Percentiles rank a stretch among this genome's conserved stretches.
These are phyloP conservation scores for Diddensiella transvaalensis DNA, from an alignment of 805 yeast genomes.

Conservation along the genomic window DNA sequence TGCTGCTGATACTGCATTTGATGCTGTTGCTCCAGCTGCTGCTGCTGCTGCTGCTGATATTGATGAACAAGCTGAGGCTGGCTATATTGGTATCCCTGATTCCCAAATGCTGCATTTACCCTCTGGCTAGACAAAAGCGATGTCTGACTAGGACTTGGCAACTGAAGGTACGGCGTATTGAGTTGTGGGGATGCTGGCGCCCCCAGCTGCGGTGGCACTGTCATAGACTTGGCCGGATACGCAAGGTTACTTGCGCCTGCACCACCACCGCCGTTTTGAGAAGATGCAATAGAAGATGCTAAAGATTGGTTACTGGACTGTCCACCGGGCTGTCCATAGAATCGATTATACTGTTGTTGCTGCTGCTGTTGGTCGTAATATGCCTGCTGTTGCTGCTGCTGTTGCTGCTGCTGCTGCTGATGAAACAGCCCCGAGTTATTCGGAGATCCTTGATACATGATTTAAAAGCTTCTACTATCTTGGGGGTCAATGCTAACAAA, in stretches of 20 bases:
- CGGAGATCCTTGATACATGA: slow-evolving; percentile 1
- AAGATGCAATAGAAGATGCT: slow-evolving; percentile 27
- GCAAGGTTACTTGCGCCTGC: slow-evolving; percentile 1
- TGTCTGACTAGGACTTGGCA: slow-evolving; percentile 23
- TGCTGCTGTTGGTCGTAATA: slow-evolving; percentile 6
- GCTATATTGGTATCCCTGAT: background rate
- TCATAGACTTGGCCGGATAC: slow-evolving; percentile 31
- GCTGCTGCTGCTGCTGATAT: slow-evolving; percentile 14
- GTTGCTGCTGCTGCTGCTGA: slow-evolving; percentile 7
- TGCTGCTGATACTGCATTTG: slow-evolving; percentile 7
- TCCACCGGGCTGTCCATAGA: slow-evolving; percentile 18
- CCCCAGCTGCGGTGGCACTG: slow-evolving; percentile 33
- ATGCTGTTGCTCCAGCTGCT: slow-evolving; percentile 4
- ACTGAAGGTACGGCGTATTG: slow-evolving; percentile 20
- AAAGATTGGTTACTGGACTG: slow-evolving; percentile 23
- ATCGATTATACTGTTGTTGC: slow-evolving; percentile 11
- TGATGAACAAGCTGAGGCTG: slow-evolving; percentile 10
- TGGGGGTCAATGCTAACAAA: too few relatives aligned
- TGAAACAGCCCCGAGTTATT: slow-evolving; percentile 4
- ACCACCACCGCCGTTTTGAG: slow-evolving; percentile 3
- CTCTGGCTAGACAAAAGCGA: slow-evolving; percentile 17
- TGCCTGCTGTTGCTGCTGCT: background rate
- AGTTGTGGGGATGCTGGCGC: slow-evolving; percentile 22
- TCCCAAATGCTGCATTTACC: background rate
- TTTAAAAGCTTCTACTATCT: too few relatives aligned